Percentiles rank a stretch among this genome's conserved stretches.
Conservation (phyloP, 106 monocot species). For the Amphibolis antarctica region DNA sequence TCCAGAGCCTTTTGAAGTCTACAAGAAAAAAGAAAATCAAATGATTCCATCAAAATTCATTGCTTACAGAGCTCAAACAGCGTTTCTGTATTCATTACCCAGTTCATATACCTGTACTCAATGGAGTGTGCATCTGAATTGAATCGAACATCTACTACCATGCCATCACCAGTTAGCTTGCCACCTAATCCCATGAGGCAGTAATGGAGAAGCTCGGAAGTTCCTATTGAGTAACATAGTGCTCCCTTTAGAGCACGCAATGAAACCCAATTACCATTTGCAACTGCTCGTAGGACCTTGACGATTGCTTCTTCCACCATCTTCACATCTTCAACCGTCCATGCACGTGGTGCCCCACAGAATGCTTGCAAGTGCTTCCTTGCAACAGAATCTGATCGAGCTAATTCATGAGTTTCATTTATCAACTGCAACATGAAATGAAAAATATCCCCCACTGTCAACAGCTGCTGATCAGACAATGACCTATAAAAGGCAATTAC, state of each 20-base stretch:
- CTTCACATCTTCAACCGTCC: conserved; percentile 33
- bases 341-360: conserved; percentile 17
- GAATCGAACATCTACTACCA: conserved; percentile 34
- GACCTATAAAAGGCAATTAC: conserved; percentile 45
- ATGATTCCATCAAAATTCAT: no score
- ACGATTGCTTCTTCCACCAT: conserved; percentile 28
- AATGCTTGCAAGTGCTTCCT: neutral
- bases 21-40: conserved; percentile 1
- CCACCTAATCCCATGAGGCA: conserved; percentile 46
- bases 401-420: neutral
- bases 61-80: no score
- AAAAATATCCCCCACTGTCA: conserved; percentile 50
- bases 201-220: conserved; percentile 39
- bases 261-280: conserved; percentile 29
- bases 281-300: conserved; percentile 42
- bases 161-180: conserved; percentile 16
- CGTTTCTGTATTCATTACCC: neutral
- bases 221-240: conserved; percentile 1
- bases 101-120: conserved; percentile 49
- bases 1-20: conserved; percentile 31
- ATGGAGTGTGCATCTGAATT: conserved; percentile 35
- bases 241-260: conserved; percentile 49
- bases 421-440: conserved; percentile 15
- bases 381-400: neutral
- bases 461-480: conserved; percentile 29